A percentile compares a stretch with the other conserved stretches of the same genome.
Conservation (phyloP, 1,284 basidiomycete species). For the Exobasidium cylindrosporum region DNA sequence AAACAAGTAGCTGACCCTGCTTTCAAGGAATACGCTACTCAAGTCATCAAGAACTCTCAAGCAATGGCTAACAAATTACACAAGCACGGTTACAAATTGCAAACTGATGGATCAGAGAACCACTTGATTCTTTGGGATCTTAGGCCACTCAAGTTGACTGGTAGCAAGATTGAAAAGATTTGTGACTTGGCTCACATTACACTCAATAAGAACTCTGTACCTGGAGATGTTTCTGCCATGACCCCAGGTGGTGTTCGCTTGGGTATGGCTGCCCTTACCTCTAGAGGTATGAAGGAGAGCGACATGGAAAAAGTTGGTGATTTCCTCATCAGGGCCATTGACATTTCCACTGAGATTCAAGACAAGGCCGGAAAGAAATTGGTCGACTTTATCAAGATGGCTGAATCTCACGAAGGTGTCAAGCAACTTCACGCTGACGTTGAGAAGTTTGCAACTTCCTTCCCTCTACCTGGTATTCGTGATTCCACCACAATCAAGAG, state of each 20-base stretch:
- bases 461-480: slow-evolving; percentile 85
- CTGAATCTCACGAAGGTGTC: slow-evolving; percentile 72
- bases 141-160: slow-evolving; percentile 88
- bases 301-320: slow-evolving; percentile 81
- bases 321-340: slow-evolving; percentile 61
- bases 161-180: slow-evolving; percentile 97
- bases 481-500: slow-evolving; percentile 60
- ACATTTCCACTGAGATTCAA: slow-evolving; percentile 61
- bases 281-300: slow-evolving; percentile 82
- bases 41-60: slow-evolving; percentile 69
- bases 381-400: slow-evolving; percentile 84
- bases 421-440: slow-evolving; percentile 73
- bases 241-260: slow-evolving; percentile 96
- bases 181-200: slow-evolving; percentile 89
- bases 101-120: slow-evolving; percentile 95
- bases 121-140: slow-evolving; percentile 98
- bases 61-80: slow-evolving; percentile 50
- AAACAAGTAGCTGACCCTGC: slow-evolving; percentile 86
- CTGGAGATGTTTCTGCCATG: slow-evolving; percentile 87
- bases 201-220: slow-evolving; percentile 83
- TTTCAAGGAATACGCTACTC: slow-evolving; percentile 89
- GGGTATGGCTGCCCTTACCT: slow-evolving; percentile 90
- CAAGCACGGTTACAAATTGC: slow-evolving; percentile 70
- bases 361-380: slow-evolving; percentile 92
- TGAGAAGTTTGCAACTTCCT: slow-evolving; percentile 72